Evolutionary conservation across 1,284 basidiomycete species (phyloP).

Genomic region (Rhodotorula sp.): DNA sequence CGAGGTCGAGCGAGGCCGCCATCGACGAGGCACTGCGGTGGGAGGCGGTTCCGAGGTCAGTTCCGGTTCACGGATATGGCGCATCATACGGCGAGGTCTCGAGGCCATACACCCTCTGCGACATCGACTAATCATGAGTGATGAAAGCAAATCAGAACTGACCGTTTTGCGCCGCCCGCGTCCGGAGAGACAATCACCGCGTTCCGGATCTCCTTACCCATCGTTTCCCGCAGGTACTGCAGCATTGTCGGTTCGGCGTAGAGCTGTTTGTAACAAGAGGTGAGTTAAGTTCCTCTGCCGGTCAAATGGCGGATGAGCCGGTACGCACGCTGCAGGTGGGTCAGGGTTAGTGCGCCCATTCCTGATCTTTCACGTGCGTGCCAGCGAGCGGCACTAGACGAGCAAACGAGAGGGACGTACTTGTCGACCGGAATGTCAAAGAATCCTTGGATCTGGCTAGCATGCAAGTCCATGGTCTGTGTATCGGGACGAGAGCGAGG

Average conservation of each 20-base stretch:
- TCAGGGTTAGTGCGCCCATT: neutral
- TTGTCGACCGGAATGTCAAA: constrained; percentile 99
- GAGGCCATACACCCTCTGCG: too few species aligned
- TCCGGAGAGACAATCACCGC: constrained; percentile 98
- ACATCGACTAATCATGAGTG: accelerated
- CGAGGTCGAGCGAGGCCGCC: constrained; percentile 92
- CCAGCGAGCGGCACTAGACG: neutral
- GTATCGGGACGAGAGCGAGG: too few species aligned
- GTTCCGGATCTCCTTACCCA: constrained; percentile 67
- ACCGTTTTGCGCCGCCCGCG: constrained; percentile 98
- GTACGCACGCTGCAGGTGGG: constrained; percentile 52
- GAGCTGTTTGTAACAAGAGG: constrained; percentile 57
- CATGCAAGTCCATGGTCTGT: constrained; percentile 98
- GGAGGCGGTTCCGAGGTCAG: neutral
- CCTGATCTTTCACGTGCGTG: too few species aligned
- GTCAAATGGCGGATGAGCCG: neutral
- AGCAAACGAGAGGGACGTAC: constrained; percentile 58
- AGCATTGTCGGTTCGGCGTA: constrained; percentile 97
- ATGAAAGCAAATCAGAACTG: constrained; percentile 35
- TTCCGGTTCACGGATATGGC: too few species aligned
- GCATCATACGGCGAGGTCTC: too few species aligned
- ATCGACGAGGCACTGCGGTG: constrained; percentile 86
- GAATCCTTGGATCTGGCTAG: constrained; percentile 99
- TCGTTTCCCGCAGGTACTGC: constrained; percentile 89
- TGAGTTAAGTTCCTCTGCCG: constrained; percentile 1